Evolutionary conservation across 176 grass and related monocot genomes (phyloP), one percentile per base, ranked within the genome.

Genomic region (Tillandsia leiboldiana): DNA sequence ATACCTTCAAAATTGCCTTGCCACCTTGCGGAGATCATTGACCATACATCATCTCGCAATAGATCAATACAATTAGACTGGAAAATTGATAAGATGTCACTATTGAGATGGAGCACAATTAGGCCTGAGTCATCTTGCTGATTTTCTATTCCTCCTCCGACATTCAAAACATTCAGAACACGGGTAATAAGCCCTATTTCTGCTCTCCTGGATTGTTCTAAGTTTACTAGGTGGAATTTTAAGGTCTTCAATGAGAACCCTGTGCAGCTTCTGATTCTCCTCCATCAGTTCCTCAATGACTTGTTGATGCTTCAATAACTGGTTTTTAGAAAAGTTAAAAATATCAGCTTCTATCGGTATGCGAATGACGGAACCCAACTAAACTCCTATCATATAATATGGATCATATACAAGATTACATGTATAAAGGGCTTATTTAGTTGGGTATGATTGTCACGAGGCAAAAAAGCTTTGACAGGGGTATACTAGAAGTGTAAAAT

Each of bases 101-200:
- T 17, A 7, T 14, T 14, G 54, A 48, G 15, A 50, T 9, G 26
- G 33, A 61, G 28, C 49, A 79, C 20, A 29, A n/a, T 18, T 14
- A 79, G 50, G 12, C 69, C 20, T 56, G 23, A 75, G 48, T 64
- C 78, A 97, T 90, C 81, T 90, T 54, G 63, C 76, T 18, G 63
- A 47, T 64, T 81, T 97, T 72, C 83, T 81, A 68, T 68, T 85
- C 75, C 79, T 79, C 42, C 86, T 73, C 22, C 89, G 89, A 26
- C 94, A 97, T 57, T 97, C 87, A 66, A 93, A 97, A 81, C 94
- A 97, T 48, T 97, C 86, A 2, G 81, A 90, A 85, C 86, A 96
- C 12, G 88, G 79, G 51, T 79, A 79, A 53, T 89, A 85, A 65
- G 69, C 68, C 26, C 78, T 88, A 29, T 69, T 72, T 79, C 72